Percentiles rank a stretch among this genome's conserved stretches.
These are phyloP conservation scores for Epichloe sp. DNA, from an alignment of 2,329 filamentous ascomycete species.

Conservation along the genomic window DNA sequence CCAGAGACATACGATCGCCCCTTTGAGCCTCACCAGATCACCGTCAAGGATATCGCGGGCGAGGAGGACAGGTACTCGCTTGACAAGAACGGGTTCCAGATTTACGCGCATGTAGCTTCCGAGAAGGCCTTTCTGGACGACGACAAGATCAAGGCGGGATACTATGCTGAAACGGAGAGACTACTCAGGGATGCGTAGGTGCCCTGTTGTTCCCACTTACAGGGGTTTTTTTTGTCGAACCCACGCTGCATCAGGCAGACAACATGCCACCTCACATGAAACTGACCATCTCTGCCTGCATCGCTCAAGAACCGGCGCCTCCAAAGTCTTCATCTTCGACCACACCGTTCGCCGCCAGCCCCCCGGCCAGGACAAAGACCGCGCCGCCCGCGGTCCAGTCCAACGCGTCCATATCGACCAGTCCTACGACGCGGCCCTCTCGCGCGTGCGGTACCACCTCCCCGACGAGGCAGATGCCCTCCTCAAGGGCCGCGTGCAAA, in stretches of 20 bases:
- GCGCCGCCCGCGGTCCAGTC: constrained; percentile 25
- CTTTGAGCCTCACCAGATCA: constrained; percentile 13
- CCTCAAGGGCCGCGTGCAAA: constrained; percentile 31
- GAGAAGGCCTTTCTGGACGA: constrained; percentile 37
- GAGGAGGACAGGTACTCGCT: constrained; percentile 22
- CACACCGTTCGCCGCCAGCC: constrained; percentile 37
- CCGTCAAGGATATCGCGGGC: constrained; percentile 23
- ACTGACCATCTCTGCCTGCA: too few relatives aligned
- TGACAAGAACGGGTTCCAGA: constrained; percentile 26
- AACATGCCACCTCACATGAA: too few relatives aligned
- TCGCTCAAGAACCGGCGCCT: constrained; percentile 36
- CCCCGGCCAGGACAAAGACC: constrained; percentile 31
- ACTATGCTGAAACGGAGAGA: constrained; percentile 61
- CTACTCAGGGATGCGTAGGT: constrained; percentile 46
- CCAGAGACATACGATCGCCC: constrained; percentile 23
- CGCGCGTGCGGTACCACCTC: constrained; percentile 26
- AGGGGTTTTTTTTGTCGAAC: too few relatives aligned
- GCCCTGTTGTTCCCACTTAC: not conserved
- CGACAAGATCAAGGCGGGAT: constrained; percentile 44
- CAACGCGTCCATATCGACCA: constrained; percentile 44
- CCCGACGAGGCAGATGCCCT: constrained; percentile 31
- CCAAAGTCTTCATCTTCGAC: constrained; percentile 46
- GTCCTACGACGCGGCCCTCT: constrained; percentile 31
- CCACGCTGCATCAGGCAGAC: too few relatives aligned
- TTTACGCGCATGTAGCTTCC: constrained; percentile 14